Evolutionary conservation across 2,329 filamentous ascomycete species (phyloP).

Genomic region (Nothophoma quercina): DNA sequence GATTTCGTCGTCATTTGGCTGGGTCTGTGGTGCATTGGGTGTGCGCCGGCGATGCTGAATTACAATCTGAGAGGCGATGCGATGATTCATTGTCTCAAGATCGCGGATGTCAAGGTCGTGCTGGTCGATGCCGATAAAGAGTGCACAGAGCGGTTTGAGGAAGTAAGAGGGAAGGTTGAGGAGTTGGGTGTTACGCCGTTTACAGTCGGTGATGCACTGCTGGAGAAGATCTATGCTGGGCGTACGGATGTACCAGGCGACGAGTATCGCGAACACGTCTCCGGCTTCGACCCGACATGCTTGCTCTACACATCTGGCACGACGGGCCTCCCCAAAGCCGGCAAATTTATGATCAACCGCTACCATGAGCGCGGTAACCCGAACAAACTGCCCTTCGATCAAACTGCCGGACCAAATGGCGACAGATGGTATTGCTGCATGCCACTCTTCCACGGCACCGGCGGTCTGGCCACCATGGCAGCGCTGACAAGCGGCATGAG

Average conservation of each 20-base stretch:
- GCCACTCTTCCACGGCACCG: slow-evolving; percentile 79
- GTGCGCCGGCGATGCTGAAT: slow-evolving; percentile 74
- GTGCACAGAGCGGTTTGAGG: slow-evolving; percentile 31
- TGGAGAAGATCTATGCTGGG: slow-evolving; percentile 28
- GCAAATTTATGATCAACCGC: slow-evolving; percentile 37
- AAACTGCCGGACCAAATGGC: slow-evolving; percentile 46
- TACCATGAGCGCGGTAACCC: slow-evolving; percentile 45
- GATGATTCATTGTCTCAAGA: slow-evolving; percentile 68
- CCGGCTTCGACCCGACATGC: slow-evolving; percentile 62
- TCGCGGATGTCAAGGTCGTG: slow-evolving; percentile 63
- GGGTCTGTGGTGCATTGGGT: slow-evolving; percentile 69
- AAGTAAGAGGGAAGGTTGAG: slow-evolving; percentile 19
- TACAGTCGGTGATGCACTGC: slow-evolving; percentile 25
- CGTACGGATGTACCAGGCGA: slow-evolving; percentile 57
- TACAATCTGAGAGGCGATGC: slow-evolving; percentile 69
- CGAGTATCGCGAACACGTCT: slow-evolving; percentile 61
- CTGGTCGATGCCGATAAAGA: slow-evolving; percentile 63
- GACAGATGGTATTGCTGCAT: slow-evolving; percentile 79
- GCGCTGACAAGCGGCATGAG: slow-evolving; percentile 55
- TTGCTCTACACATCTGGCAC: slow-evolving; percentile 79
- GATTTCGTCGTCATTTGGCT: slow-evolving; percentile 73
- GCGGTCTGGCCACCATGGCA: slow-evolving; percentile 64
- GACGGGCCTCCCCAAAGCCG: slow-evolving; percentile 72
- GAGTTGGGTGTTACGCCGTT: slow-evolving; percentile 32
- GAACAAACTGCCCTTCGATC: slow-evolving; percentile 42